Base-by-base conservation (phyloP, 2,329 filamentous ascomycete species). In the Monilinia vaccinii-corymbosi region DNA sequence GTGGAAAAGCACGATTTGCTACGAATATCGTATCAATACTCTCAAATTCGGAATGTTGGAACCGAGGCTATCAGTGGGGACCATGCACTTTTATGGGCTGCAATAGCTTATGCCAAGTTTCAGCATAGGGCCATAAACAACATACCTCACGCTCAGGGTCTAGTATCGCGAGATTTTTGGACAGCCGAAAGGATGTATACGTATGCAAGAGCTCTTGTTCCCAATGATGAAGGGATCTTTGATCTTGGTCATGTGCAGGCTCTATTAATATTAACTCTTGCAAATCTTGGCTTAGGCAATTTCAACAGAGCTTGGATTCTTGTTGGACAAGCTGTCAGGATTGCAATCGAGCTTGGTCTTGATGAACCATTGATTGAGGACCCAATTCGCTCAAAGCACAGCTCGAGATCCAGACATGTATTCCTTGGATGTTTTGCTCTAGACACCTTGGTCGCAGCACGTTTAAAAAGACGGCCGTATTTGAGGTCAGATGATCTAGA, bases 311-410 rank as follows among this genome's bases (percentile, higher is more conserved):
- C 87, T 1, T 89, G 87, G 79, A 69, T 87, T 4, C 71, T 87
- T 1, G 76, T 88, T 23, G 86, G 86, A 0, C 77, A 81, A 62
- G 86, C 86, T n/a, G 79, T 83, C 36, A 79, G 84, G 4, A 75
- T 82, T 38, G 71, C 78, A 2, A 71, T 79, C 31, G 74, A 73
- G 57, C 67, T 79, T 63, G 75, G 77, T 13, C 67, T 76, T 5
- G 72, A 74, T 64, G 71, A 61, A 65, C 71, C 56, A 63, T 72
- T 48, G 31, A 66, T 59, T 40, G 56, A 64, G 6, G 62, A 64
- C 5, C 62, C 60, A 36, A 63, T 48, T 56, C 62, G 45, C 55
- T 64, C 60, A 61, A 68, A 61, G 65, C 56, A 70, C 64, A 69
- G 62, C 48, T 67, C 63, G 11, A 67, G 69, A 47, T 65, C 63